Evolutionary conservation across 2,329 filamentous ascomycete species (phyloP).

Genomic region (Fusarium proliferatum): DNA sequence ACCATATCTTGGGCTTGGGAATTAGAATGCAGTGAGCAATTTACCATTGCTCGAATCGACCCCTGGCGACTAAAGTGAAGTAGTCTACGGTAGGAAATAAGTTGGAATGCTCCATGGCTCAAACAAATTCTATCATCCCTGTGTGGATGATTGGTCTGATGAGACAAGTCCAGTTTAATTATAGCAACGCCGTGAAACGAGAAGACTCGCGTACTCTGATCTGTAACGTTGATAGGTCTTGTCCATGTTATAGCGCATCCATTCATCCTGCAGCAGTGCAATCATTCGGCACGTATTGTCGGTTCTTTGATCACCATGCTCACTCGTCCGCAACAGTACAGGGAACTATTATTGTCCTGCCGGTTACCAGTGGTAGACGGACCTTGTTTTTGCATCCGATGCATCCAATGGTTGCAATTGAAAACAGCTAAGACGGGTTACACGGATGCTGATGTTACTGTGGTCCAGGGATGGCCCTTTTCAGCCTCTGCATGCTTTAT

Average conservation of each 20-base stretch:
- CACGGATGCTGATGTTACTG: conserved; percentile 19
- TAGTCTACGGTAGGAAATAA: neutral
- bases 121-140: neutral
- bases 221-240: conserved; percentile 8
- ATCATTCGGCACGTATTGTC: conserved; percentile 2
- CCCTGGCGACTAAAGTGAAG: conserved; percentile 2
- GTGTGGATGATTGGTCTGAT: conserved; percentile 1
- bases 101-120: neutral
- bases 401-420: neutral
- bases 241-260: neutral
- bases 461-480: neutral
- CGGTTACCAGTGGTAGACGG: conserved; percentile 8
- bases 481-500: neutral
- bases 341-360: neutral
- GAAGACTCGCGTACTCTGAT: neutral
- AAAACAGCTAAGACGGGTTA: conserved; percentile 1
- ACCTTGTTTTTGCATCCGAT: neutral
- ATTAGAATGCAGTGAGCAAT: neutral
- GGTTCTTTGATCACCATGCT: neutral
- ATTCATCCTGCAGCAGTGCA: neutral
- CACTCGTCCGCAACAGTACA: neutral
- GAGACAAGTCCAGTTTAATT: neutral
- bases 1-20: neutral
- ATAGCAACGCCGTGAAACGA: conserved; percentile 19
- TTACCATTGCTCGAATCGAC: neutral